Base-by-base conservation (phyloP, 768 basidiomycete genomes). In the Boletus patriciae region DNA sequence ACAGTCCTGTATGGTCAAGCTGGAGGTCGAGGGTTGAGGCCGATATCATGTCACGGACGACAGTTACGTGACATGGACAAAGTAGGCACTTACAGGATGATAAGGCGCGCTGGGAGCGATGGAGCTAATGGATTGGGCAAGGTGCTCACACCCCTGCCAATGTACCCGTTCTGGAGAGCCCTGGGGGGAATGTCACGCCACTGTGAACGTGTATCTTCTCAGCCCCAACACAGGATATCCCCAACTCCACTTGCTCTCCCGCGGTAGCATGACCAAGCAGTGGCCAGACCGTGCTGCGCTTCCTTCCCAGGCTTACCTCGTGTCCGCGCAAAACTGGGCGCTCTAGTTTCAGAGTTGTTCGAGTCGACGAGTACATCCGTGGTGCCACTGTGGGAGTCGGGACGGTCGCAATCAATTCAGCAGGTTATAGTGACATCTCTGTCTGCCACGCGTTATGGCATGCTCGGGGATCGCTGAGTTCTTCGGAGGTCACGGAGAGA, bases 191-290 rank as follows among this genome's bases (percentile, higher is more conserved):
- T 46, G 59, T 57, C 67, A 66, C 67, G 61, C 63, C 62, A 66
- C 67, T 40, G 48, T 54, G 54, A 66, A 66, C 57, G 59, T 64
- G 65, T 42, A 54, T 46, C 46, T 55, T 50, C 56, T 45, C 62
- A 61, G 59, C 44, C 50, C 37, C 12, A 42, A 50, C 58, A 58
- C 65, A 50, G 62, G 60, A 57, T 45, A 41, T 43, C 55, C 58
- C 50, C 55, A 57, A 57, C 57, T 50, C 41, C 50, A 63, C 52
- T 54, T 41, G 51, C 63, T 59, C 58, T 65, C 46, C 52, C 51
- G 49, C 48, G 57, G 61, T 54, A 57, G 27, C 55, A 12, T 45
- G 57, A 46, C 46, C 37, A 13, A 44, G 45, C 37, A 31, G 16
- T 41, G 13, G 15, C 34, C 19, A 21, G 23, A 33, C 23, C 29